Evolutionary conservation across 257 asterid genomes (phyloP), one percentile per base, ranked within the genome.

Genomic region (Ophiorrhiza pumila): DNA sequence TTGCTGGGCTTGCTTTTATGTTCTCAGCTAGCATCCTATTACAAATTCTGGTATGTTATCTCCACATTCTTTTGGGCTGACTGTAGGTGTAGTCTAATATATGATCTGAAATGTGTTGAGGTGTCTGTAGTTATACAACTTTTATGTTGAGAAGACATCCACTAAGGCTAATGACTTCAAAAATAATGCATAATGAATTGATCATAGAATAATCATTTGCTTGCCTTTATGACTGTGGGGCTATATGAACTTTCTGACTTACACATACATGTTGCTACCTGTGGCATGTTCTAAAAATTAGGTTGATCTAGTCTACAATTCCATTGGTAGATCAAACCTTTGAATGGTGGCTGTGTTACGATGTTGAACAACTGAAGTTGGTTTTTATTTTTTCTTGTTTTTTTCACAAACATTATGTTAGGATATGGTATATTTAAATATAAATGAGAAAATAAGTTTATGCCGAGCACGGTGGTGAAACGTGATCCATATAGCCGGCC

Each of bases 1-100:
- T 95, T 80, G 97, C 95, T 59, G 99, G 99, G 76, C 96, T 95
- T 72, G 99, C 99, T 43, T 95, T 92, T 83, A 92, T 92, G 99
- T 95, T 95, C 86, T 95, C 98, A 22, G 56, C 98, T 55, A 92
- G 98, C 86, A 85, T 95, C 78, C 79, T 95, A 84, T 91, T 95
- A 77, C 99, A 92, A 77, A 87, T 95, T 77, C 76, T 95, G 96
- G 99, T 95, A 83, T 39, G 92, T 84, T 65, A 73, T 35, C 22
- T 41, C 60, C 55, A 17, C 25, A 46, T 47, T 45, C 10, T 15
- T 70, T 58, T 29, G n/a, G 17, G 41, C 35, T 65, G 56, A 53
- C 58, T 7, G 9, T 68, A 58, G 7, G 7, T 23, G 52, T 29
- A 35, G 4, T 25, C 39, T 29, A 65, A 29, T 29, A 68, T 60